These are phyloP conservation scores for Drosera spatulata DNA, from an alignment of 179 eudicot genomes.

Conservation along the genomic window DNA sequence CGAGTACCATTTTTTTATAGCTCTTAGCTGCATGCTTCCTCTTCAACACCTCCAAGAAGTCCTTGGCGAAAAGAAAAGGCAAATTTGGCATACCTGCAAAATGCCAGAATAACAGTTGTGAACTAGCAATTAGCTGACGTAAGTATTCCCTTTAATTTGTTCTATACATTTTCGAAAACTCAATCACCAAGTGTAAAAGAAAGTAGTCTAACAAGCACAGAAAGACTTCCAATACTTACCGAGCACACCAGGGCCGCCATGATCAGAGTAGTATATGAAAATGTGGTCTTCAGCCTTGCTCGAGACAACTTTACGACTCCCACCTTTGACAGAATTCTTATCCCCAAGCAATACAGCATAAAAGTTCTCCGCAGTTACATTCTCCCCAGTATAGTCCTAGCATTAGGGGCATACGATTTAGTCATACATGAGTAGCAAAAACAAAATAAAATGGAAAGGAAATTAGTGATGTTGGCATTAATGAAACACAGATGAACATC, in stretches of 20 bases:
- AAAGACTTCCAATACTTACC: conserved; percentile 30
- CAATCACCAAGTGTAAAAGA: not conserved
- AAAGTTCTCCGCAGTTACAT: conserved; percentile 56
- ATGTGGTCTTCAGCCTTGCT: conserved; percentile 83
- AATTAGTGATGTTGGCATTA: too few relatives aligned
- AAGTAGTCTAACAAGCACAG: not conserved
- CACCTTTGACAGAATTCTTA: conserved; percentile 61
- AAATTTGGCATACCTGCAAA: conserved; percentile 64
- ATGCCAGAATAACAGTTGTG: not conserved
- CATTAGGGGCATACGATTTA: not conserved
- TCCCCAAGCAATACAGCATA: conserved; percentile 74
- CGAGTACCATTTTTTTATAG: conserved; percentile 70
- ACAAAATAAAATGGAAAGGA: too few relatives aligned
- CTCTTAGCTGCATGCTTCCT: conserved; percentile 59
- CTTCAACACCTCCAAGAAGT: conserved; percentile 57
- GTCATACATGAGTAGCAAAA: too few relatives aligned
- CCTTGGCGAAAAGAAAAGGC: conserved; percentile 48
- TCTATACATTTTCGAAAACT: too few relatives aligned
- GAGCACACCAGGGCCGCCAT: conserved; percentile 94
- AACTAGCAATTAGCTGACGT: not conserved
- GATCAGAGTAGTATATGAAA: conserved; percentile 81
- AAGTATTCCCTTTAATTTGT: not conserved
- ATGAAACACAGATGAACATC: too few relatives aligned
- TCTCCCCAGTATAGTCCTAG: conserved; percentile 76
- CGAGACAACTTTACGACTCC: conserved; percentile 77